A percentile compares a stretch with the other conserved stretches of the same genome.
phyloP scores from a whole-genome alignment of 1,284 basidiomycete species.

The Cronartium quercuum region DNA sequence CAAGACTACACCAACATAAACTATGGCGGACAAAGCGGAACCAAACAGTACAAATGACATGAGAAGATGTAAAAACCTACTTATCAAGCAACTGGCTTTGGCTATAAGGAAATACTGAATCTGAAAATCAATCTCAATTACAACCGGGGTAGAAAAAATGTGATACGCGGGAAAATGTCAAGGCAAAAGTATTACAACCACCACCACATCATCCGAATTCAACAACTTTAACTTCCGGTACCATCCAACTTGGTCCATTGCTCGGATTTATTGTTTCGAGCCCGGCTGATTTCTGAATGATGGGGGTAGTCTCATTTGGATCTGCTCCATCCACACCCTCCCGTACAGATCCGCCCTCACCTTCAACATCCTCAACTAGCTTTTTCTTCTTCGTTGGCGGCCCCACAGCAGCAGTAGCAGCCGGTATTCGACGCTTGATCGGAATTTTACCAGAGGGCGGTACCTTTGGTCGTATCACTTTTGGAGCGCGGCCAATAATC shows the following conservation, averaged over 20 bases:
- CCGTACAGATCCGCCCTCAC: background rate
- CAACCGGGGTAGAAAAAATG: background rate
- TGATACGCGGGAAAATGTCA: background rate
- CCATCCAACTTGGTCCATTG: background rate
- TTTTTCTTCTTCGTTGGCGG: background rate
- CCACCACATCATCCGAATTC: background rate
- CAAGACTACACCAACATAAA: too few relatives aligned
- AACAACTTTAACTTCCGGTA: background rate
- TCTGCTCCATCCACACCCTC: background rate
- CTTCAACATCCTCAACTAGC: background rate
- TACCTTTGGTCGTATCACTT: constrained; percentile 34
- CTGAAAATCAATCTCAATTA: too few relatives aligned
- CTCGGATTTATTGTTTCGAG: background rate
- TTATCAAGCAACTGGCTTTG: too few relatives aligned
- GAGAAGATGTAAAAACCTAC: too few relatives aligned
- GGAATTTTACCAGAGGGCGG: constrained; percentile 37
- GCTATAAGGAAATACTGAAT: too few relatives aligned
- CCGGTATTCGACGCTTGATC: constrained; percentile 14
- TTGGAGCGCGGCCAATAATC: constrained; percentile 1
- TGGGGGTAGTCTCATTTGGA: background rate
- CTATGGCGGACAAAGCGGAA: too few relatives aligned
- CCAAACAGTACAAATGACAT: too few relatives aligned
- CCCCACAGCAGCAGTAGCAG: background rate
- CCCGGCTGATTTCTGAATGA: too few relatives aligned
- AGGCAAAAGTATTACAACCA: background rate